Percentiles rank a stretch among this genome's conserved stretches.
Conservation (phyloP, 495 filamentous ascomycete genomes). For the Penicillium fimorum region DNA sequence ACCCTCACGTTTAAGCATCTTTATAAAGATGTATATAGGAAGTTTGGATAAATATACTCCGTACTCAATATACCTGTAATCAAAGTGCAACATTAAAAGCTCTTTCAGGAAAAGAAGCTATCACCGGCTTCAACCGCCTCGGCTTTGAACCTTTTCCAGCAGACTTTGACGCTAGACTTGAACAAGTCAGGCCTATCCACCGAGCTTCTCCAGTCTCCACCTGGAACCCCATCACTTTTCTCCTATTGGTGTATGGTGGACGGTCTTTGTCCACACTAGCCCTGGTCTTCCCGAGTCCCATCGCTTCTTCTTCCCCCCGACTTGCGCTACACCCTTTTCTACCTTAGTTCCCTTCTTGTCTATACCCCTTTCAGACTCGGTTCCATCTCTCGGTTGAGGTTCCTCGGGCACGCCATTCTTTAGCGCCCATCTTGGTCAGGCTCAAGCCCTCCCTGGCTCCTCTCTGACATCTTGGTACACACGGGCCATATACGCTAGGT, state of each 20-base stretch:
- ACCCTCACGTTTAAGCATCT: too few species aligned
- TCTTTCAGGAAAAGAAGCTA: conserved; percentile 13
- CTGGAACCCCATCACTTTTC: background rate
- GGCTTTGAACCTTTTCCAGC: conserved; percentile 21
- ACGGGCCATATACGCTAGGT: conserved; percentile 43
- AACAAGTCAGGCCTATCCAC: conserved; percentile 5
- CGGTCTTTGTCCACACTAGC: conserved; percentile 17
- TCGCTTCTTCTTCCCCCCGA: conserved; percentile 37
- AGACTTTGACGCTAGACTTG: conserved; percentile 19
- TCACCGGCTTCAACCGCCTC: conserved; percentile 37
- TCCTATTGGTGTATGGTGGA: background rate
- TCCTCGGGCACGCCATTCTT: conserved; percentile 46
- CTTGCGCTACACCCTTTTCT: conserved; percentile 38
- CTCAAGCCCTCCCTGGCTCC: conserved; percentile 6
- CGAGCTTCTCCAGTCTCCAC: conserved; percentile 14
- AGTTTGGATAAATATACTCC: background rate
- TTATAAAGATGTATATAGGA: too few species aligned
- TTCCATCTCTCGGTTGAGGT: conserved; percentile 25
- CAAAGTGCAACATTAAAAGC: conserved; percentile 9
- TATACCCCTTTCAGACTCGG: conserved; percentile 21
- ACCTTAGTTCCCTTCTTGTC: conserved; percentile 24
- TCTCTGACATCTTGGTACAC: conserved; percentile 37
- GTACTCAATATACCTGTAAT: conserved; percentile 5
- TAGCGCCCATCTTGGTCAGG: conserved; percentile 16
- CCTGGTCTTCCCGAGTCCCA: conserved; percentile 33